Evolutionary conservation across 192 early-diverging fungal genomes (phyloP), one percentile per base, ranked within the genome.

Genomic region (Backusella sp.): DNA sequence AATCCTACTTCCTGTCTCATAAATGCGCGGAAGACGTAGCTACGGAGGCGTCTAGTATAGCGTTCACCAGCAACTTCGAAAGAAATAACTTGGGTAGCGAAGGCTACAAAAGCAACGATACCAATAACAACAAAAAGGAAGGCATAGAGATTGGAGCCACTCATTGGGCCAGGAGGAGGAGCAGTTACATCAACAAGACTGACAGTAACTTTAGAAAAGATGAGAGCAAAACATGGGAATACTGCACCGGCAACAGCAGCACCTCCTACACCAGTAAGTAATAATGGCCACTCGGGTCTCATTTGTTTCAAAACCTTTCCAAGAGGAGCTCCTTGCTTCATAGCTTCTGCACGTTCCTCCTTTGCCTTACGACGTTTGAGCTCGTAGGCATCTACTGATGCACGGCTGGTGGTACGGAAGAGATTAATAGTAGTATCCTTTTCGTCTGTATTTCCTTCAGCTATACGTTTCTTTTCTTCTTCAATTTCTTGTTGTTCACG

Each of bases 1-100:
- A 88, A 98, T 6, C 81, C 93, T 53, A 96, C 90, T 62, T 97
- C 94, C 84, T 98, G 97, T 15, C 87, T 82, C 70, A 97, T 74
- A 72, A 96, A 90, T 11, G 92, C 80, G 0, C 79, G 71, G 87
- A 97, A 97, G 7, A 86, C 79, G 19, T 83, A 73, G 32, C 62
- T 39, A 36, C 80, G 66, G 8, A 81, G 70, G 9, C 76, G 67
- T n/a, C 62, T 68, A 6, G 76, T 81, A 41, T 59, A 81, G n/a
- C 66, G 59, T 68, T 81, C 80, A 36, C 80, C 80, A 66, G 76
- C 76, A 3, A 26, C 3, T 68, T 81, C 76, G 34, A 81, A 81
- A 26, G 41, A 44, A 7, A 81, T 56, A 12, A 74, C 66, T 66
- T 73, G 68, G 9, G 30, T 41, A 46, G 62, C 3, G 23, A 74